Percentiles rank a stretch among this genome's conserved stretches.
These are phyloP conservation scores for Arthrobotrys sinensis DNA, from an alignment of 2,329 filamentous ascomycete genomes.

Conservation along the genomic window DNA sequence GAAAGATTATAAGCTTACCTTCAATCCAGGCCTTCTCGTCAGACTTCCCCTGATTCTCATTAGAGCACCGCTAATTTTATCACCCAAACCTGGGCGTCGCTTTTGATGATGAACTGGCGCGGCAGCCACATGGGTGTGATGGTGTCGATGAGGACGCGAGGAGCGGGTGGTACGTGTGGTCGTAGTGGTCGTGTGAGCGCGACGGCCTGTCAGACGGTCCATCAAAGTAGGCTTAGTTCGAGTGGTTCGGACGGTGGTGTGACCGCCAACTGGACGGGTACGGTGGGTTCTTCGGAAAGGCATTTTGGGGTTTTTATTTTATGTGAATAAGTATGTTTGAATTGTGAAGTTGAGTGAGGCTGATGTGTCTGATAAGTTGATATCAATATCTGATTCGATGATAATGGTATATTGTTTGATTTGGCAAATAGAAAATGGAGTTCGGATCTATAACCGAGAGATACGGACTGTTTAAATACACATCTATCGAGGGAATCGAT, in stretches of 20 bases:
- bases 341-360: neutral
- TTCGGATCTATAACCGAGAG: constrained; percentile 13
- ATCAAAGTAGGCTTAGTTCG: constrained; percentile 71
- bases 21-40: constrained; percentile 78
- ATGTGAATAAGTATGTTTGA: neutral
- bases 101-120: constrained; percentile 75
- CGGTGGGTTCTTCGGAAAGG: constrained; percentile 35
- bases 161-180: constrained; percentile 68
- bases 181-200: constrained; percentile 67
- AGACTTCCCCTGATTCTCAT: constrained; percentile 80
- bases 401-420: constrained; percentile 20
- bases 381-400: constrained; percentile 8
- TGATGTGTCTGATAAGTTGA: neutral
- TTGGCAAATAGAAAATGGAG: constrained; percentile 8
- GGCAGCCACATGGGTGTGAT: constrained; percentile 67
- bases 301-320: constrained; percentile 33
- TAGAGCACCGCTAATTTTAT: constrained; percentile 84
- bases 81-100: constrained; percentile 78
- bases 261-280: constrained; percentile 18
- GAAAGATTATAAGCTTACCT: constrained; percentile 70
- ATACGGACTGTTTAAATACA: constrained; percentile 29
- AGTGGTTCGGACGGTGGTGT: constrained; percentile 67
- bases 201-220: constrained; percentile 71
- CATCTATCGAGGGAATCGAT: neutral
- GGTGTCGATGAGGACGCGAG: constrained; percentile 67